Evolutionary conservation across 495 filamentous ascomycete genomes (phyloP).

Genomic region (Bombardia bombarda): DNA sequence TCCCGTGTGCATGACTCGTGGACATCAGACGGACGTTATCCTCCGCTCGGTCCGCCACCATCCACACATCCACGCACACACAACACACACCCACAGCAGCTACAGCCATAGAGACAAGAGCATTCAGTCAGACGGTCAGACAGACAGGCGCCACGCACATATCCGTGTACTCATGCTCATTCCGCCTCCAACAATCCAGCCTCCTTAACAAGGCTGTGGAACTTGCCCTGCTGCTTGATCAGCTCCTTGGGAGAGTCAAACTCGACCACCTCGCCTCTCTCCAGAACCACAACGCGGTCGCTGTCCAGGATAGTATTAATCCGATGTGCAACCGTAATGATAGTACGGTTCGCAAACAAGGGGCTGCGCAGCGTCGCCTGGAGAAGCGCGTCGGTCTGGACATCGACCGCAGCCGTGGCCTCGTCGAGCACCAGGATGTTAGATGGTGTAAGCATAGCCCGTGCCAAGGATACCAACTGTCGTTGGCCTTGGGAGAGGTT

Average conservation of each 20-base stretch:
- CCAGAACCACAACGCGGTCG: slow-evolving; percentile 83
- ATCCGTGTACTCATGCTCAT: too few relatives aligned
- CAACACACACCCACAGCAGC: slow-evolving; percentile 16
- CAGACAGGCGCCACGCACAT: too few relatives aligned
- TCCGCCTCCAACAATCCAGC: slow-evolving; percentile 34
- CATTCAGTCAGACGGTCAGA: too few relatives aligned
- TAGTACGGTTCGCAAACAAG: slow-evolving; percentile 80
- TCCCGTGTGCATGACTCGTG: too few relatives aligned
- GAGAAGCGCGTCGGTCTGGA: slow-evolving; percentile 85
- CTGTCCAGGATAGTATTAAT: slow-evolving; percentile 96
- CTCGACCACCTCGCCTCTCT: slow-evolving; percentile 45
- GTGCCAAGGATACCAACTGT: slow-evolving; percentile 86
- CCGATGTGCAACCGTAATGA: slow-evolving; percentile 95
- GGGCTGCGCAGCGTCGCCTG: slow-evolving; percentile 55
- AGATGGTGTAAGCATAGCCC: slow-evolving; percentile 87
- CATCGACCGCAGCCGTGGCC: slow-evolving; percentile 93
- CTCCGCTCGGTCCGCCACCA: too few relatives aligned
- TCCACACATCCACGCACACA: not conserved
- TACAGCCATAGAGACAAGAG: too few relatives aligned
- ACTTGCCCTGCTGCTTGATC: slow-evolving; percentile 33
- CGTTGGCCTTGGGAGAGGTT: slow-evolving; percentile 85
- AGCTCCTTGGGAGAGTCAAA: slow-evolving; percentile 39
- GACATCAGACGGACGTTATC: too few relatives aligned
- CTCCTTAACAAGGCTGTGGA: slow-evolving; percentile 40
- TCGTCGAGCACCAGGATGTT: slow-evolving; percentile 97